phyloP scores from a whole-genome alignment of 2,329 filamentous ascomycete genomes.

The Fusarium decemcellulare region DNA sequence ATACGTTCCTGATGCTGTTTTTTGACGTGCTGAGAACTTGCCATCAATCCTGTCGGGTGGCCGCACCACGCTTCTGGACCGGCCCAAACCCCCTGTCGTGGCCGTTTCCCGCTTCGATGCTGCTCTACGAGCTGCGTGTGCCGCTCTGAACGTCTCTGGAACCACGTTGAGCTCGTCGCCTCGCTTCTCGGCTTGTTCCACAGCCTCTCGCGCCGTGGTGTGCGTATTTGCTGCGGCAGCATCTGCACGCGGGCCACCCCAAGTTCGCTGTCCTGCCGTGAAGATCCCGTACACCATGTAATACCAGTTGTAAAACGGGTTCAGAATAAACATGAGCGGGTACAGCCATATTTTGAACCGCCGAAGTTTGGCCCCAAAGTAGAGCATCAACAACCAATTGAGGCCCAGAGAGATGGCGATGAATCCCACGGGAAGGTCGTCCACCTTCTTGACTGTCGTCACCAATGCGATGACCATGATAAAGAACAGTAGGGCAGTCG shows the following conservation, averaged over 20 bases:
- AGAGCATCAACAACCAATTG: conserved; percentile 96
- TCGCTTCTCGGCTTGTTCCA: conserved; percentile 81
- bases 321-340: conserved; percentile 94
- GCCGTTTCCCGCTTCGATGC: conserved; percentile 46
- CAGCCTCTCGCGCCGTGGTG: conserved; percentile 86
- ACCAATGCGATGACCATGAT: conserved; percentile 91
- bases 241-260: conserved; percentile 94
- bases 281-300: conserved; percentile 99
- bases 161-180: conserved; percentile 94
- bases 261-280: conserved; percentile 93
- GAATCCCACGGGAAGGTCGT: conserved; percentile 90
- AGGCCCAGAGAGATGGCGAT: conserved; percentile 92
- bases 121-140: conserved; percentile 63
- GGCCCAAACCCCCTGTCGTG: conserved; percentile 56
- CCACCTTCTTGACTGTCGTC: conserved; percentile 84
- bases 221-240: conserved; percentile 83
- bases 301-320: conserved; percentile 98
- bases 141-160: conserved; percentile 84
- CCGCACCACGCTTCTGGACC: conserved; percentile 72
- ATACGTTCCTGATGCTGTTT: conserved; percentile 78
- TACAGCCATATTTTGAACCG: conserved; percentile 97
- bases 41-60: conserved; percentile 84
- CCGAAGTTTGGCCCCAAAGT: conserved; percentile 89
- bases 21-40: conserved; percentile 80
- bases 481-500: conserved; percentile 93